Percentiles rank a stretch among this genome's conserved stretches.
These are phyloP conservation scores for Infundibulicybe gibba DNA, from an alignment of 768 basidiomycete species.

Conservation along the genomic window DNA sequence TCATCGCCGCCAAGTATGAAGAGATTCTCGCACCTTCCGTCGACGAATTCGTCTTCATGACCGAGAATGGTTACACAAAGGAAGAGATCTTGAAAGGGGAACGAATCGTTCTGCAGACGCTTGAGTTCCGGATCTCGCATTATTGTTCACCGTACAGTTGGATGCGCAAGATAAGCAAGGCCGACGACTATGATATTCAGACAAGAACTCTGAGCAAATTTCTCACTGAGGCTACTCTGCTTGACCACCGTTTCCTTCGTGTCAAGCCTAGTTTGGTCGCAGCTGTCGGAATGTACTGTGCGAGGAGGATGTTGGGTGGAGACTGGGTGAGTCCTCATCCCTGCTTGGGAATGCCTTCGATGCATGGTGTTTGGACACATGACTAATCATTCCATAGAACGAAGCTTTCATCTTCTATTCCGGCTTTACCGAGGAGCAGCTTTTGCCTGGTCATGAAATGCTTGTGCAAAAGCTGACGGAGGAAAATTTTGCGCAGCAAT, in stretches of 20 bases:
- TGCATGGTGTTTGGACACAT: conserved; percentile 24
- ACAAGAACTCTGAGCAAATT: conserved; percentile 97
- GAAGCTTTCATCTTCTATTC: conserved; percentile 92
- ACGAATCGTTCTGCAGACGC: conserved; percentile 90
- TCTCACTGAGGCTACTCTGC: conserved; percentile 90
- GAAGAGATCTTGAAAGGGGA: conserved; percentile 99
- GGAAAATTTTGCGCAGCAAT: conserved; percentile 74
- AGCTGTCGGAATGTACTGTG: conserved; percentile 96
- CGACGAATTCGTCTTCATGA: conserved; percentile 99
- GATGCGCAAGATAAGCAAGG: conserved; percentile 98
- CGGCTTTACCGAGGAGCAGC: conserved; percentile 84
- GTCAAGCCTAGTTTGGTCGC: conserved; percentile 93
- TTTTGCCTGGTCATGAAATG: conserved; percentile 75
- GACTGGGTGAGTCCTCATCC: conserved; percentile 80
- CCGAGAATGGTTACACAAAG: conserved; percentile 88
- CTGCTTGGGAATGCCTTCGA: conserved; percentile 10
- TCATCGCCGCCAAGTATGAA: conserved; percentile 98
- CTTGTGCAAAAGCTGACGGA: conserved; percentile 83
- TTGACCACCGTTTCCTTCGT: conserved; percentile 90
- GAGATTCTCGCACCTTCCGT: conserved; percentile 96
- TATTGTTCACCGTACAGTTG: conserved; percentile 99
- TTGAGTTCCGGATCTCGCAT: conserved; percentile 93
- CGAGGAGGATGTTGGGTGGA: conserved; percentile 90
- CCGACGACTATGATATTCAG: conserved; percentile 98
- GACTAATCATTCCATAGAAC: conserved; percentile 55